Base-by-base conservation (phyloP, 1,284 basidiomycete species). In the Pulchroboletus neoregius region DNA sequence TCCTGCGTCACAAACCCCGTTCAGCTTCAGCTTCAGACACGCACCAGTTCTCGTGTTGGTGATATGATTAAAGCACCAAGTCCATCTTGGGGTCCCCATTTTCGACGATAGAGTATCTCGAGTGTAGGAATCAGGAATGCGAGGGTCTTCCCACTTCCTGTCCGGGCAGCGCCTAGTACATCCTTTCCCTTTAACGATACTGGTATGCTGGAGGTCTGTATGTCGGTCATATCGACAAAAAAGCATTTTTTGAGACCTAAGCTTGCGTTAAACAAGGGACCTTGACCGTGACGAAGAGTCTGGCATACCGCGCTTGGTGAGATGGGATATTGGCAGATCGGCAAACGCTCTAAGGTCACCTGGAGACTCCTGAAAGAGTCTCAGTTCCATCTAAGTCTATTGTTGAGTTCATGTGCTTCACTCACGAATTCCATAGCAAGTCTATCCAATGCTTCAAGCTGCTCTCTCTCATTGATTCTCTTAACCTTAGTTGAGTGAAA, bases 1-100 rank as follows among this genome's bases (percentile, higher is more conserved):
- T 9, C 32, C 41, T 13, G 39, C 18, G 43, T 50, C 43, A 59
- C 35, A 20, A 45, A 31, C 22, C 15, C 18, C n/a, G 11, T 22
- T 46, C 23, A 43, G 18, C 22, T 23, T 24, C 32, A 44, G 43
- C 41, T 30, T 46, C 20, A 48, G n/a, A 37, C 12, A 70, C 75
- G 60, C 55, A 91, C 90, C 44, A 99, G 72, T 70, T 99, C 96
- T 47, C 95, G 78, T 1, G 95, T 99, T 1, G 96, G 96, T 3
- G 91, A 94, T 54, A 99, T 91, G 55, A 99, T 83, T 37, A 99
- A 70, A 1, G 94, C 95, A 9, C 96, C 94, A 4, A 99, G 76
- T 6, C 89, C 89, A 63, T 92, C 90, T 52, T 82, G 78, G 3
- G 82, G 81, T 0, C 88, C 87, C 89, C 90, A 92, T 60, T 81